phyloP scores from a whole-genome alignment of 1,139 yeast species.

The Starmera stellimalicola region DNA sequence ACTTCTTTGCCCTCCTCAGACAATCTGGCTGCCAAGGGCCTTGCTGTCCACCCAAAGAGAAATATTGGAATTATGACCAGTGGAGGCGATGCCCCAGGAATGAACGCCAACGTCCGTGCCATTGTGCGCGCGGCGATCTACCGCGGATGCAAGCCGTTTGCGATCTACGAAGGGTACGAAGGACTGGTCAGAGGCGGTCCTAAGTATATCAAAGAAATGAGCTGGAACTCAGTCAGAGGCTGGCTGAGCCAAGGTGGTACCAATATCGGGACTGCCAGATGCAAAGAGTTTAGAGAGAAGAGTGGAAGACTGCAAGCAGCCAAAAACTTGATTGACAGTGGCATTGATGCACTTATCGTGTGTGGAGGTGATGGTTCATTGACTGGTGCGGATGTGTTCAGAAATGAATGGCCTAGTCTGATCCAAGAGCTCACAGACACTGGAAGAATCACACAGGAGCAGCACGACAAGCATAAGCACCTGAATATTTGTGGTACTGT shows the following conservation, averaged over 20 bases:
- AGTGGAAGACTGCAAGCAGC: conserved; percentile 78
- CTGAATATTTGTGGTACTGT: conserved; percentile 91
- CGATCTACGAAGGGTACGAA: conserved; percentile 89
- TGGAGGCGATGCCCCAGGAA: conserved; percentile 98
- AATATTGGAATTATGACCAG: conserved; percentile 94
- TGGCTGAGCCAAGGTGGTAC: conserved; percentile 92
- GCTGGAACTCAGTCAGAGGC: conserved; percentile 92
- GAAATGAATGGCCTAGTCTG: conserved; percentile 89
- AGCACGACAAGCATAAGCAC: conserved; percentile 52
- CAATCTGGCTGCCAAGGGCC: conserved; percentile 6
- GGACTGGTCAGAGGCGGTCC: conserved; percentile 84
- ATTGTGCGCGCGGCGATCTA: conserved; percentile 86
- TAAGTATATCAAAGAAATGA: conserved; percentile 60
- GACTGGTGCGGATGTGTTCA: conserved; percentile 93
- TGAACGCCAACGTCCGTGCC: conserved; percentile 93
- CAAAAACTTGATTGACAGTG: conserved; percentile 72
- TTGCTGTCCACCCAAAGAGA: conserved; percentile 22
- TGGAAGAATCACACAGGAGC: conserved; percentile 45
- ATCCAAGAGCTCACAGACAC: conserved; percentile 55
- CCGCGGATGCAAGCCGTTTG: conserved; percentile 90
- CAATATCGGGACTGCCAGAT: conserved; percentile 91
- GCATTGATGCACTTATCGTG: conserved; percentile 93
- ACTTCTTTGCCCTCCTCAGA: conserved; percentile 3
- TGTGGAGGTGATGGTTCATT: conserved; percentile 99
- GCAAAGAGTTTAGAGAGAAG: conserved; percentile 76